Evolutionary conservation across 2,329 filamentous ascomycete species (phyloP).

Genomic region (Phialophora expanda): DNA sequence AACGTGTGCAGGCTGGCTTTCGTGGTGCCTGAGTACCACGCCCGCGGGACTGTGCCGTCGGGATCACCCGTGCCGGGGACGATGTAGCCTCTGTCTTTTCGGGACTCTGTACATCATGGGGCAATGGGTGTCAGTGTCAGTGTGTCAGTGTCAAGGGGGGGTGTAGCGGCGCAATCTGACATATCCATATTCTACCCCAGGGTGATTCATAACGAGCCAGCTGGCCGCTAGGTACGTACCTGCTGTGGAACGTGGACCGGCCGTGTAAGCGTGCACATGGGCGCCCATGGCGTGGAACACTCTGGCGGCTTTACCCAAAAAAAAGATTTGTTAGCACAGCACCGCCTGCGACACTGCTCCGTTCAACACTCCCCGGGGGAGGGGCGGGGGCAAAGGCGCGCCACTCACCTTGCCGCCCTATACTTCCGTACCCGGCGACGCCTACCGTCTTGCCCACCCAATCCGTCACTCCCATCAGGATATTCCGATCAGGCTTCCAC

Average conservation of each 20-base stretch:
- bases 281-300: constrained; percentile 71
- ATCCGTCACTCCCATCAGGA: constrained; percentile 51
- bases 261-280: constrained; percentile 76
- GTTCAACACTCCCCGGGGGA: too few species aligned
- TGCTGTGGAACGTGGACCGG: constrained; percentile 69
- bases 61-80: constrained; percentile 69
- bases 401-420: constrained; percentile 62
- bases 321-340: constrained; percentile 3
- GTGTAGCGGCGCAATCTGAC: too few species aligned
- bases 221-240: not conserved
- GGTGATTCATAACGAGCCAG: too few species aligned
- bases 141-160: too few species aligned
- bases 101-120: constrained; percentile 55
- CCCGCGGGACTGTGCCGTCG: constrained; percentile 60
- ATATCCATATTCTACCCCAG: too few species aligned
- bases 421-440: constrained; percentile 67
- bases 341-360: too few species aligned
- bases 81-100: constrained; percentile 68
- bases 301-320: constrained; percentile 51
- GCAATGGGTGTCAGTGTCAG: not conserved
- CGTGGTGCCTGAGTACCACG: constrained; percentile 63
- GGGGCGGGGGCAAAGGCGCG: too few species aligned
- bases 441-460: constrained; percentile 63
- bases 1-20: constrained; percentile 60
- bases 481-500: constrained; percentile 53